Evolutionary conservation across 768 basidiomycete genomes (phyloP).

Genomic region (Amyloporia xantha): DNA sequence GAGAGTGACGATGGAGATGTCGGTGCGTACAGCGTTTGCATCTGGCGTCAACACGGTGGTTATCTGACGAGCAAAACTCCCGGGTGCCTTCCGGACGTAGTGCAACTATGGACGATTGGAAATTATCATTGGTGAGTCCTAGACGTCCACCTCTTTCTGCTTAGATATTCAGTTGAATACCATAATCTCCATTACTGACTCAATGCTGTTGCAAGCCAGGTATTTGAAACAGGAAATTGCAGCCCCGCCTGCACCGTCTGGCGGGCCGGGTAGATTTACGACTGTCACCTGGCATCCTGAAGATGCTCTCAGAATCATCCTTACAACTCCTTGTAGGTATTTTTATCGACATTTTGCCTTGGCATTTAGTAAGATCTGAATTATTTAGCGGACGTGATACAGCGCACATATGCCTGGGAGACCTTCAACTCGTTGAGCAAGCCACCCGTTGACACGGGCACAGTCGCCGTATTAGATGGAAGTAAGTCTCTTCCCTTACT

Average conservation of each 20-base stretch:
- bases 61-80: too few species aligned
- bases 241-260: constrained; percentile 32
- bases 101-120: constrained; percentile 90
- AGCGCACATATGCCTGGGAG: constrained; percentile 71
- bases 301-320: constrained; percentile 50
- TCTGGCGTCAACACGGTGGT: too few species aligned
- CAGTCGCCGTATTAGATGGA: constrained; percentile 87
- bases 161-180: too few species aligned
- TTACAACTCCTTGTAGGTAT: constrained; percentile 59
- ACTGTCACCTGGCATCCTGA: constrained; percentile 88
- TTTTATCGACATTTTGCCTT: not conserved
- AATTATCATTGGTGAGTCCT: constrained; percentile 84
- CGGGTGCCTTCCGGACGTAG: constrained; percentile 27
- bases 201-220: constrained; percentile 33
- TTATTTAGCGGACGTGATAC: constrained; percentile 45
- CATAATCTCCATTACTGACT: not conserved
- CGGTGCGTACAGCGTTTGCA: constrained; percentile 36
- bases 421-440: constrained; percentile 52
- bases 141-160: too few species aligned
- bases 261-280: constrained; percentile 50
- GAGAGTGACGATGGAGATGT: constrained; percentile 61
- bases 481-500: constrained; percentile 40
- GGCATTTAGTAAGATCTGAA: not conserved
- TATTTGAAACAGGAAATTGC: constrained; percentile 89
- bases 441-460: constrained; percentile 72